Base-by-base conservation (phyloP, 225 moss, liverwort and hornwort genomes). In the Sphagnum tenellum region DNA sequence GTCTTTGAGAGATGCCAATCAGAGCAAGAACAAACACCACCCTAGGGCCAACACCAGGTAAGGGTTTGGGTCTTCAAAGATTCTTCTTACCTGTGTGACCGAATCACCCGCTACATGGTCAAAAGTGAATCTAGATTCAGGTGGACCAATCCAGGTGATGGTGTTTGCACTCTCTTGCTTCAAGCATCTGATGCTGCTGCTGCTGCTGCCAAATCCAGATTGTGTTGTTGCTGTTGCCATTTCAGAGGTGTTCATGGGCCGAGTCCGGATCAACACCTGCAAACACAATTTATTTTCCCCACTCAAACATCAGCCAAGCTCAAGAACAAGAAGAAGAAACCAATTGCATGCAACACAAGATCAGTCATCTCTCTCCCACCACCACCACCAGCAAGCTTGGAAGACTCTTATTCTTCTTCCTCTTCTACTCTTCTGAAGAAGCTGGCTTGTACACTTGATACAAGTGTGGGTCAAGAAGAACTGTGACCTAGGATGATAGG, bases 101-200 rank as follows among this genome's bases (percentile, higher is more conserved):
- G 75, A 72, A 51, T 89, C 89, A 57, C 89, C 86, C 49, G 89
- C 89, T 7, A 89, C 84, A 56, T 89, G 86, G 75, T 89, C 89
- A 69, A 89, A 89, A 58, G 89, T 87, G 59, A 78, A 89, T 44
- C 84, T 79, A 46, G 84, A 70, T 69, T 89, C 89, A 3, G 87
- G 86, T 60, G 76, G 81, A 47, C 89, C 89, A 50, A 89, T 77
- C 84, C 84, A 89, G 45, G 78, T 74, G n/a, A 89, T 63, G 63
- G 87, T 76, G 8, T 82, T 81, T 47, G 89, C 77, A 60, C 78
- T 82, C 64, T 89, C 89, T 71, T 89, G 86, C 65, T 72, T 84
- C 47, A 89, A 70, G 56, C 89, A 89, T 65, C 76, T 76, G 49
- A 46, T 78, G 45, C 63, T 68, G 51, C 89, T 86, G 69, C 80